Percentiles rank a stretch among this genome's conserved stretches.
These are phyloP conservation scores for Saitoella complicata DNA, from an alignment of 805 yeast genomes.

Conservation along the genomic window DNA sequence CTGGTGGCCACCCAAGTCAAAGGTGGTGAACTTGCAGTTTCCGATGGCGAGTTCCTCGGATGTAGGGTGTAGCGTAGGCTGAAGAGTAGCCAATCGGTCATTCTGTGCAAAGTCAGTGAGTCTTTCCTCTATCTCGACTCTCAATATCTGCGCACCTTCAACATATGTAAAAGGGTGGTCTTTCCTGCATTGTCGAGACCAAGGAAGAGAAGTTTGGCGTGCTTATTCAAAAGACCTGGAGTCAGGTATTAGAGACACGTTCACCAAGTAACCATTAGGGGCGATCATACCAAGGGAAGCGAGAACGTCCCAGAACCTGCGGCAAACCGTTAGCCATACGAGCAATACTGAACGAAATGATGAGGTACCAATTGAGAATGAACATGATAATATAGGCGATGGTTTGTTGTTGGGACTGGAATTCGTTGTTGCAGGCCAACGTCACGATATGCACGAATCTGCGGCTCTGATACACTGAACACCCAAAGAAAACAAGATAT, in stretches of 20 bases:
- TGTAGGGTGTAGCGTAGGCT: slow-evolving; percentile 95
- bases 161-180: slow-evolving; percentile 73
- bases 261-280: too few species aligned
- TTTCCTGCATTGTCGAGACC: slow-evolving; percentile 98
- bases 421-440: slow-evolving; percentile 32
- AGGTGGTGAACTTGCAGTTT: slow-evolving; percentile 89
- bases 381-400: slow-evolving; percentile 7
- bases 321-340: slow-evolving; percentile 4
- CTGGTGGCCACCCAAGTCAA: slow-evolving; percentile 95
- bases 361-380: slow-evolving; percentile 14
- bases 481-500: too few species aligned
- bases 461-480: too few species aligned
- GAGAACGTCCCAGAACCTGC: slow-evolving; percentile 51
- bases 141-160: slow-evolving; percentile 25
- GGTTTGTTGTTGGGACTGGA: slow-evolving; percentile 73
- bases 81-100: slow-evolving; percentile 93
- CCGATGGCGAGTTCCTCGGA: slow-evolving; percentile 97
- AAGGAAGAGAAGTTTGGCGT: slow-evolving; percentile 85
- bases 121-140: not conserved
- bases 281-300: slow-evolving; percentile 38
- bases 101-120: slow-evolving; percentile 29
- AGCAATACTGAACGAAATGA: slow-evolving; percentile 2
- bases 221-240: slow-evolving; percentile 65
- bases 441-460: too few species aligned
- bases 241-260: too few species aligned